A percentile compares a stretch with the other conserved stretches of the same genome.
Evolutionary conservation across 1,284 basidiomycete species (phyloP).

Genomic region (Wolfiporia cocos): DNA sequence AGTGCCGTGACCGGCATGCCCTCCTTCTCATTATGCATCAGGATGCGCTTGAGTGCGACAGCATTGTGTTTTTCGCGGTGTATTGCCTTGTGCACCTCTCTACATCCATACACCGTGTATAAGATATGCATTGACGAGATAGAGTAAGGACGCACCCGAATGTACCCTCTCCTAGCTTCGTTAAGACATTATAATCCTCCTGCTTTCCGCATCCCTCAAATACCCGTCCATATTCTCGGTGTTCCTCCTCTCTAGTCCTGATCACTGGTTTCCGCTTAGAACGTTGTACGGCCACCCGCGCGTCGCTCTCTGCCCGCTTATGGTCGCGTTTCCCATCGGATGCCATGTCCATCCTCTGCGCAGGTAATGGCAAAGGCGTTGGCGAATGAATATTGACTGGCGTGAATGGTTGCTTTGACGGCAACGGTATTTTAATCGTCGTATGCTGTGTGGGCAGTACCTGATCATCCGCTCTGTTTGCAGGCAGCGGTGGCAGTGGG

Average conservation of each 20-base stretch:
- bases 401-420: constrained; percentile 35
- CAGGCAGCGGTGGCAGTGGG: too few species aligned
- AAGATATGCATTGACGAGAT: not conserved
- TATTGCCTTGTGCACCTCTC: constrained; percentile 86
- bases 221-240: constrained; percentile 52
- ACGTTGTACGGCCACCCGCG: constrained; percentile 8
- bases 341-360: constrained; percentile 7
- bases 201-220: constrained; percentile 78
- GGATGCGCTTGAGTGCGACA: constrained; percentile 91
- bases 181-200: constrained; percentile 74
- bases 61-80: constrained; percentile 53
- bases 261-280: constrained; percentile 30
- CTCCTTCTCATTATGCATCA: constrained; percentile 95
- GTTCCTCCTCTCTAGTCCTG: constrained; percentile 63
- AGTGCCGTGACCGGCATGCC: constrained; percentile 96
- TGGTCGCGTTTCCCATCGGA: constrained; percentile 7
- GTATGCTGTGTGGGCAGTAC: constrained; percentile 33
- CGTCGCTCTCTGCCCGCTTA: constrained; percentile 1
- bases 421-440: constrained; percentile 29
- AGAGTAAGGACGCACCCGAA: constrained; percentile 67
- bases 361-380: constrained; percentile 25
- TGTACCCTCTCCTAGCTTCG: constrained; percentile 91
- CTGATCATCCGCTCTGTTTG: constrained; percentile 25
- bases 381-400: constrained; percentile 41
- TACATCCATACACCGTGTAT: constrained; percentile 24